Base-by-base conservation (phyloP, 163 green algal genomes). In the Volvox carteri region DNA sequence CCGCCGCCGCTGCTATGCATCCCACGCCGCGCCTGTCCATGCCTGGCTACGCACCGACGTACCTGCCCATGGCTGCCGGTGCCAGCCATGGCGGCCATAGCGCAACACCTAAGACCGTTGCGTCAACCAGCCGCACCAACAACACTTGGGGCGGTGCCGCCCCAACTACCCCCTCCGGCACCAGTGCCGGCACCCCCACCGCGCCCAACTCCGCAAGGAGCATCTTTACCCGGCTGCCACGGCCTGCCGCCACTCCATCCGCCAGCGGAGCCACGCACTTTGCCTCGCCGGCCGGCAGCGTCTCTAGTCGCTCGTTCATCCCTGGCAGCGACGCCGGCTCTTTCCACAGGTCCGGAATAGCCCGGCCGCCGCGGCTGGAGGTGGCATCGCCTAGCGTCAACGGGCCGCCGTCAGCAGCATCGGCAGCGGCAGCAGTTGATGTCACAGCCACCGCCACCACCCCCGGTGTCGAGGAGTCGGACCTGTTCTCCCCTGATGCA, bases 401-500 rank as follows among this genome's bases (percentile, higher is more conserved):
- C 5, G 30, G 9, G 46, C 28, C 46, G 8, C n/a, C 56, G 25
- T 8, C n/a, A 14, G 46, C 44, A 16, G 74, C 75, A 4, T 19
- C 33, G 52, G 18, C 52, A 35, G 28, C 18, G 5, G 78, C 37
- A 16, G 75, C n/a, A n/a, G n/a, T n/a, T n/a, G n/a, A n/a, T n/a
- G n/a, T n/a, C n/a, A n/a, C n/a, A n/a, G n/a, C n/a, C n/a, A n/a
- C n/a, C n/a, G n/a, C n/a, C n/a, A n/a, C 2, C 7, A 37, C 37
- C 18, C n/a, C 0, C 52, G 33, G 21, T 19, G 35, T 33, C 33
- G 46, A 68, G 0, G 56, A 70, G 5, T 5, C 9, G n/a, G 62
- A 78, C 46, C 46, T 87, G n/a, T 12, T 87, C 21, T 87, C 80
- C 12, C 80, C 80, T 2, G 80, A 87, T n/a, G 80, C 41, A 1